A percentile compares a stretch with the other conserved stretches of the same genome.
These are phyloP conservation scores for Butyriboletus appendiculatus DNA, from an alignment of 1,284 basidiomycete genomes.

Conservation along the genomic window DNA sequence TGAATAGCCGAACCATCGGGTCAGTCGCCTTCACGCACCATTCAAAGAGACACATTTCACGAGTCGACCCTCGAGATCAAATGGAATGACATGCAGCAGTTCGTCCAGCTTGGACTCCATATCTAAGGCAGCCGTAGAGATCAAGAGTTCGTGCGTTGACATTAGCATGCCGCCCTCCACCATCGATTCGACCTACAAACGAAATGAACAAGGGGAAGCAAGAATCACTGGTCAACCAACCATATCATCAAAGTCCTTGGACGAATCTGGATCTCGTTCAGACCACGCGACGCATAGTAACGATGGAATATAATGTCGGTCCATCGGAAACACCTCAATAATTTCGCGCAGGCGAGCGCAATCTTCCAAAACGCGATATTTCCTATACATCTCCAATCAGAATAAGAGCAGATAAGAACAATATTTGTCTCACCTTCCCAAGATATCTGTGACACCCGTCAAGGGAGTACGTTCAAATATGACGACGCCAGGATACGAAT, in stretches of 20 bases:
- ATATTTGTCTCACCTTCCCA: conserved; percentile 54
- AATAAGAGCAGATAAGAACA: conserved; percentile 1
- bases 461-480: conserved; percentile 71
- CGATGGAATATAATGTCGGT: conserved; percentile 59
- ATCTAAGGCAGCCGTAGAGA: conserved; percentile 53
- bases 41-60: conserved; percentile 47
- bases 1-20: not conserved
- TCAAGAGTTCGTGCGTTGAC: conserved; percentile 44
- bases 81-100: conserved; percentile 40
- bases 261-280: conserved; percentile 39
- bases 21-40: conserved; percentile 40
- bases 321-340: conserved; percentile 49
- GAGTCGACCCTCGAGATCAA: conserved; percentile 60
- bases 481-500: conserved; percentile 58
- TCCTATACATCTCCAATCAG: conserved; percentile 41
- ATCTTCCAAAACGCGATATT: conserved; percentile 71
- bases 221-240: conserved; percentile 32
- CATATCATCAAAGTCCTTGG: conserved; percentile 52
- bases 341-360: conserved; percentile 67
- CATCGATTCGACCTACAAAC: conserved; percentile 46
- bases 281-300: conserved; percentile 62
- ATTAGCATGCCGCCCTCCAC: conserved; percentile 45
- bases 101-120: conserved; percentile 54
- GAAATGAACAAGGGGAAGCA: not conserved
- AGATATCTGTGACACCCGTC: conserved; percentile 57